These are phyloP conservation scores for Calonectria pteridis DNA, from an alignment of 2,329 filamentous ascomycete genomes.

Conservation along the genomic window DNA sequence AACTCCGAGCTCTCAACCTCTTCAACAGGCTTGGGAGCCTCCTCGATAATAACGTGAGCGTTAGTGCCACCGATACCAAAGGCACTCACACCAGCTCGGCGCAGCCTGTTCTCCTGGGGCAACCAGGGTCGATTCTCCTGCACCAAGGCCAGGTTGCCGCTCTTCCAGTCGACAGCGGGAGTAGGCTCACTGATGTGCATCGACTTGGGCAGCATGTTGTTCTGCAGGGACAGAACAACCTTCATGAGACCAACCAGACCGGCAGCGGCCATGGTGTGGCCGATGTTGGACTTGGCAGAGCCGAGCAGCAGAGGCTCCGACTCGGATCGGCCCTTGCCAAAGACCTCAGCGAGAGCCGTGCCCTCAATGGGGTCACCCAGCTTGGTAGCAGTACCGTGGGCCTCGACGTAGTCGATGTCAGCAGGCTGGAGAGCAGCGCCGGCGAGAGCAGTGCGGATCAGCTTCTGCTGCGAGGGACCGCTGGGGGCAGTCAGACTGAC, in stretches of 20 bases:
- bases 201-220: neutral
- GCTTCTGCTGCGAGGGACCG: neutral
- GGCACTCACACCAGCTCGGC: neutral
- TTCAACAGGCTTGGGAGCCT: neutral
- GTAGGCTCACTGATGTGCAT: neutral
- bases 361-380: neutral
- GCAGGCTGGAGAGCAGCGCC: neutral
- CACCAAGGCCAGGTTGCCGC: neutral
- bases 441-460: neutral
- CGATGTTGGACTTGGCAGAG: neutral
- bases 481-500: neutral
- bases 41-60: neutral
- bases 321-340: neutral
- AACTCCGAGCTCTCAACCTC: no score
- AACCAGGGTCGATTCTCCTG: neutral
- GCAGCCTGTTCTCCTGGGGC: neutral
- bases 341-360: neutral
- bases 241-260: neutral
- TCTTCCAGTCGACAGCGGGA: neutral
- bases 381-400: neutral
- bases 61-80: neutral
- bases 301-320: neutral
- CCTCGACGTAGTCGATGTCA: neutral
- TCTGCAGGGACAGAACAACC: neutral
- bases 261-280: neutral